A percentile compares a stretch with the other conserved stretches of the same genome.
Conservation (phyloP, 192 early-diverging fungal species). For the Linnemannia hyalina region DNA sequence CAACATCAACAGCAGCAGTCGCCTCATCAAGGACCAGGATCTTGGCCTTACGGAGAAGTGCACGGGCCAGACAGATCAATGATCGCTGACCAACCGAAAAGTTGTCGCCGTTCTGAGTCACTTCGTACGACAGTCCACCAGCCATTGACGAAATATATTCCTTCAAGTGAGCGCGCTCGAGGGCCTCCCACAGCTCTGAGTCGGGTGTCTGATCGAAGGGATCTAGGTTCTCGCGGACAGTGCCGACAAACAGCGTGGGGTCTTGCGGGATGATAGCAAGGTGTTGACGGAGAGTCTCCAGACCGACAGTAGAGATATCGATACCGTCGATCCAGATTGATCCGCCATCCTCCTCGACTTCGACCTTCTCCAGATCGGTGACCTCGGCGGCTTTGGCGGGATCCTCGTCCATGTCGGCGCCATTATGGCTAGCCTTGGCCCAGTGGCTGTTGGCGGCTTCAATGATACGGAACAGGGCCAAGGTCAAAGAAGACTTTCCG, state of each 20-base stretch:
- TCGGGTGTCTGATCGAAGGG: constrained; percentile 65
- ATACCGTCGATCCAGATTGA: constrained; percentile 67
- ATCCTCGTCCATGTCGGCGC: constrained; percentile 9
- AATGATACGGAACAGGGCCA: constrained; percentile 56
- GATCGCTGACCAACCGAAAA: constrained; percentile 69
- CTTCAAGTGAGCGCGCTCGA: constrained; percentile 66
- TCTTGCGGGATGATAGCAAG: constrained; percentile 83
- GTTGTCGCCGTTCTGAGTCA: constrained; percentile 8
- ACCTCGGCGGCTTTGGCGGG: neutral
- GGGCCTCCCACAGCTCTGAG: constrained; percentile 59
- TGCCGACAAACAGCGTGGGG: constrained; percentile 70
- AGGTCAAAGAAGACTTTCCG: constrained; percentile 45
- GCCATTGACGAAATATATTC: constrained; percentile 53
- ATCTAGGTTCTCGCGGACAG: constrained; percentile 69
- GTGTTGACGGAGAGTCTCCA: constrained; percentile 64
- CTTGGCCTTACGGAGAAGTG: constrained; percentile 62
- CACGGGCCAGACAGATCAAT: constrained; percentile 72
- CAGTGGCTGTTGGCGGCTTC: constrained; percentile 43
- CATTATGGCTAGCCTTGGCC: constrained; percentile 9
- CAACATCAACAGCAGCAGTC: constrained; percentile 71
- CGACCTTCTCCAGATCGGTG: constrained; percentile 7
- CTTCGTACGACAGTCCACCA: constrained; percentile 38
- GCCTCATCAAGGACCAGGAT: constrained; percentile 79
- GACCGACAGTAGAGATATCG: constrained; percentile 66
- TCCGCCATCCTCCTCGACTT: constrained; percentile 64